Base-by-base conservation (phyloP, 2,329 filamentous ascomycete species). In the Scedosporium dehoogii region DNA sequence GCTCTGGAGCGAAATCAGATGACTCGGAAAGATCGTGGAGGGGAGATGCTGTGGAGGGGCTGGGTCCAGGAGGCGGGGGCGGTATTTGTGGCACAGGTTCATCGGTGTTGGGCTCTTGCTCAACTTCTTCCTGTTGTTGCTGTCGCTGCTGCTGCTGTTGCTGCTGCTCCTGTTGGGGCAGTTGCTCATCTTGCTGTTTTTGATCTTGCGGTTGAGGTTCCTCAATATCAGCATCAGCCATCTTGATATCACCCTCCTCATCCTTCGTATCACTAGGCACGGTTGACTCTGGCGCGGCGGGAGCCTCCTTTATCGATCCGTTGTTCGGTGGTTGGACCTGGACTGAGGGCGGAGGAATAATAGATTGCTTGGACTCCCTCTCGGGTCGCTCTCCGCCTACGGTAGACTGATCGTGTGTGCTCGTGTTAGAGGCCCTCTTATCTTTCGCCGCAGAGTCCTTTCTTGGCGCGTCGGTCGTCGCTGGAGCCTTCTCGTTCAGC, bases 211-310 rank as follows among this genome's bases (percentile, higher is more conserved):
- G 62, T 62, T 63, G 12, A 44, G 57, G 33, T 63, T 80, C 76
- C 63, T 80, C 76, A 51, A 81, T 78, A 33, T 83, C 81, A 51
- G 78, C 79, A 72, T 90, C 88, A 42, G 80, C 79, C 84, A 91
- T 90, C 62, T 86, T 80, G 62, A 87, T 79, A 72, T 91, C 87
- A 27, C 84, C 81, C 67, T 86, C 84, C 3, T 82, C 73, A 65
- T 78, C 63, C 58, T 44, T 41, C 21, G 6, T 18, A 33, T 62
- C 21, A 25, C 21, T 25, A 12, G 33, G 10, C 27, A 23, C 25
- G 12, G 18, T 38, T 10, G 44, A 4, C 7, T 21, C 59, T 12
- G 33, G 46, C 18, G n/a, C 9, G 44, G 4, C 29, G n/a, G 42
- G 59, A 6, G 42, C 12, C 42, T 61, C 59, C 3, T n/a, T 58